Percentiles rank a stretch among this genome's conserved stretches.
These are phyloP conservation scores for Trichoderma guizhouense DNA, from an alignment of 2,329 filamentous ascomycete genomes.

Conservation along the genomic window DNA sequence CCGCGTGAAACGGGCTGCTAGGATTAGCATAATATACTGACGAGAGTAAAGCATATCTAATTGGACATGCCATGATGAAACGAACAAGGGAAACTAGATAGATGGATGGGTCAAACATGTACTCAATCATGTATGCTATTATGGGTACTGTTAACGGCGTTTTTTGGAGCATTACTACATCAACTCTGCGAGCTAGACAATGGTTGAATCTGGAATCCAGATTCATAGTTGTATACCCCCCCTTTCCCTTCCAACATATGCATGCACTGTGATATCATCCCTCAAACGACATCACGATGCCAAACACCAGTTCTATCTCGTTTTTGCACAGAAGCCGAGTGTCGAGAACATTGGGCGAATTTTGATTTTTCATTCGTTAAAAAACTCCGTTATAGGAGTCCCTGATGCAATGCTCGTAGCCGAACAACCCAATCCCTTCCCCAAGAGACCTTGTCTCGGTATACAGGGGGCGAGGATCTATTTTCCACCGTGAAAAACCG, in stretches of 20 bases:
- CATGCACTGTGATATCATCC: neutral
- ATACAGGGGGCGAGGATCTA: slow-evolving; percentile 21
- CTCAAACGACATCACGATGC: neutral
- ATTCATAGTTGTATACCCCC: slow-evolving; percentile 1
- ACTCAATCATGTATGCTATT: slow-evolving; percentile 6
- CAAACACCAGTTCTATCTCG: neutral
- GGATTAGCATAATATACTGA: slow-evolving; percentile 3
- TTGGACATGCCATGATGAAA: neutral
- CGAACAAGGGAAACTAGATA: neutral
- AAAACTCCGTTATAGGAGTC: slow-evolving; percentile 39
- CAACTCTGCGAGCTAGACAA: slow-evolving; percentile 11
- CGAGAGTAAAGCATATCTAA: neutral
- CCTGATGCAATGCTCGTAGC: slow-evolving; percentile 43
- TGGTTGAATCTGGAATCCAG: neutral
- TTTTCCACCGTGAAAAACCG: slow-evolving; percentile 25
- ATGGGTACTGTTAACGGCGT: slow-evolving; percentile 6
- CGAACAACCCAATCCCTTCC: slow-evolving; percentile 34
- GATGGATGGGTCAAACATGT: neutral
- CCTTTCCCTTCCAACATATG: neutral
- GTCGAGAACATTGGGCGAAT: slow-evolving; percentile 32
- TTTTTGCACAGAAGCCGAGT: slow-evolving; percentile 1
- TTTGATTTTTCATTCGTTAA: slow-evolving; percentile 40
- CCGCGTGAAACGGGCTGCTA: slow-evolving; percentile 25
- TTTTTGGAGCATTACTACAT: slow-evolving; percentile 18
- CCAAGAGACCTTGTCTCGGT: slow-evolving; percentile 19